A percentile compares a stretch with the other conserved stretches of the same genome.
Evolutionary conservation across 1,284 basidiomycete species (phyloP).

Genomic region (Cutaneotrichosporon sp.): DNA sequence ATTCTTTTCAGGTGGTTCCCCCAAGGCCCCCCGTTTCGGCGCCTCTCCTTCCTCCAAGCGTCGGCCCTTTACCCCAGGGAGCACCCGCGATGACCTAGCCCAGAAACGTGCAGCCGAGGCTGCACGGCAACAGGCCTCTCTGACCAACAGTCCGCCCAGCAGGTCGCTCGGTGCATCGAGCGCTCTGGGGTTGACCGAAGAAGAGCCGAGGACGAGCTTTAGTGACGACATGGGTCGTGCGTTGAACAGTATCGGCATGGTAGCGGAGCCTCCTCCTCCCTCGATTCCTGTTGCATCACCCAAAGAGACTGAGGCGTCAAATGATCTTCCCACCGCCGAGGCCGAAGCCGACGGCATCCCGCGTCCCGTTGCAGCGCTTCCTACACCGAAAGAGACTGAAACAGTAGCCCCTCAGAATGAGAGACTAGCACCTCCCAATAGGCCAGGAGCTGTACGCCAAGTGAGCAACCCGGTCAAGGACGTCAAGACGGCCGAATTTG

Average conservation of each 20-base stretch:
- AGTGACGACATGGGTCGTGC: conserved; percentile 21
- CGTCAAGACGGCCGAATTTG: conserved; percentile 17
- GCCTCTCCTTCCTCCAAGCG: conserved; percentile 16
- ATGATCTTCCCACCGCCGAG: neutral
- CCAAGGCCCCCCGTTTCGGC: neutral
- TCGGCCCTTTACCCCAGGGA: conserved; percentile 38
- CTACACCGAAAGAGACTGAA: neutral
- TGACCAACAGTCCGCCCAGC: neutral
- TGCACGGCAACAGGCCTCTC: neutral
- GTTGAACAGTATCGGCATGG: conserved; percentile 19
- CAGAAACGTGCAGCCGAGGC: conserved; percentile 47
- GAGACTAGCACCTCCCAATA: neutral
- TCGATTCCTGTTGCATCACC: neutral
- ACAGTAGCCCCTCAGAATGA: neutral
- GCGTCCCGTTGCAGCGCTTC: neutral
- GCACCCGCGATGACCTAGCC: conserved; percentile 43
- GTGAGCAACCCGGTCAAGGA: conserved; percentile 9
- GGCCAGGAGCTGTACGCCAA: neutral
- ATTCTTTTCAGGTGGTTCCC: neutral
- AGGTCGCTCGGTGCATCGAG: neutral
- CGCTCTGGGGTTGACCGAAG: neutral
- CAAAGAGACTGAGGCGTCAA: neutral
- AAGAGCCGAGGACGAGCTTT: conserved; percentile 15
- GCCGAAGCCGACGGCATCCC: neutral
- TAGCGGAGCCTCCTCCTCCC: neutral